Conservation (phyloP, 2,329 filamentous ascomycete species). For the Verruconis gallopava region DNA sequence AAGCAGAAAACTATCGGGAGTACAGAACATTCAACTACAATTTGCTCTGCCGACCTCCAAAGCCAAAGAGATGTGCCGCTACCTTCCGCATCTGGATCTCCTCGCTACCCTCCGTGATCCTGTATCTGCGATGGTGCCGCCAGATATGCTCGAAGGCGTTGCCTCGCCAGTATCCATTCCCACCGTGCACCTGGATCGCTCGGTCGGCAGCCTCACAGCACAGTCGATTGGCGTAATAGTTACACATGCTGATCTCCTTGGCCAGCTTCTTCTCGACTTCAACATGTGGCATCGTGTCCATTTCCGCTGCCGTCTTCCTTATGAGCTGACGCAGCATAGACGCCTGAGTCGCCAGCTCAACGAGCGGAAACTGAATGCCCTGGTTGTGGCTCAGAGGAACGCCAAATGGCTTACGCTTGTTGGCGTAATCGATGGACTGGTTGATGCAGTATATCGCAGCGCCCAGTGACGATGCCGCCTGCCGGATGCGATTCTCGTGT, state of each 20-base stretch:
- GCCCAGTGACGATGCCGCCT: slow-evolving; percentile 47
- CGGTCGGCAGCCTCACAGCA: slow-evolving; percentile 48
- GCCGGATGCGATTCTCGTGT: slow-evolving; percentile 52
- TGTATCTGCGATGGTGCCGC: slow-evolving; percentile 48
- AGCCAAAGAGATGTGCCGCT: slow-evolving; percentile 45
- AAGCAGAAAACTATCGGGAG: too few relatives aligned
- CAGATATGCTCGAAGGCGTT: slow-evolving; percentile 53
- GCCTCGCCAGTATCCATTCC: slow-evolving; percentile 45
- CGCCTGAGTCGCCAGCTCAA: slow-evolving; percentile 47
- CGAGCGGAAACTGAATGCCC: slow-evolving; percentile 50
- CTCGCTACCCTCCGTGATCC: slow-evolving; percentile 52
- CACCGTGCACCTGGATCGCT: slow-evolving; percentile 50
- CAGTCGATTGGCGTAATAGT: slow-evolving; percentile 50
- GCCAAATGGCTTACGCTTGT: slow-evolving; percentile 41
- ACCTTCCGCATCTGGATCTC: slow-evolving; percentile 56
- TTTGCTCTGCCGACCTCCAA: slow-evolving; percentile 14
- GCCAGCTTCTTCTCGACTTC: slow-evolving; percentile 46
- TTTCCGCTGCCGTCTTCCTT: slow-evolving; percentile 46
- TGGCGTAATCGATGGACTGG: slow-evolving; percentile 43
- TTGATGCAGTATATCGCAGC: slow-evolving; percentile 48
- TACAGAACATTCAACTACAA: too few relatives aligned
- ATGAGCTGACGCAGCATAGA: slow-evolving; percentile 51
- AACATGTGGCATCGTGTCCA: slow-evolving; percentile 43
- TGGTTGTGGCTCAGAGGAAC: slow-evolving; percentile 46
- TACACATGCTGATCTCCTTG: slow-evolving; percentile 52